A percentile compares a stretch with the other conserved stretches of the same genome.
phyloP scores from a whole-genome alignment of 495 filamentous ascomycete species.

The Pseudomonodictys pantanalensis region DNA sequence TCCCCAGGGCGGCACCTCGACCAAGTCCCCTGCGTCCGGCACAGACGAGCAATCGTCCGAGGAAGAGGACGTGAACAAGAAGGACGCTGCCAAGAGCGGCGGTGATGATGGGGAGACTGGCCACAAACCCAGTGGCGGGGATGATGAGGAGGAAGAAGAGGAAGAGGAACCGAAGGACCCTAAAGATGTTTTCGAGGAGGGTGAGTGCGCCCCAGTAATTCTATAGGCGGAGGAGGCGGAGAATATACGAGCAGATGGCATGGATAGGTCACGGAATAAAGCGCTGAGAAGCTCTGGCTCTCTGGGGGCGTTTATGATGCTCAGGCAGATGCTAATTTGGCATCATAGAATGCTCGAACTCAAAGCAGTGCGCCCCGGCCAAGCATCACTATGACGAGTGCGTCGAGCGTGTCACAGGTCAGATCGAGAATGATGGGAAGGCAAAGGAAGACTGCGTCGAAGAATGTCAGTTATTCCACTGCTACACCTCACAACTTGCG shows the following conservation, averaged over 20 bases:
- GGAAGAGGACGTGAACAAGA: conserved; percentile 39
- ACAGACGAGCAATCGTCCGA: conserved; percentile 37
- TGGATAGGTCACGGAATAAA: neutral
- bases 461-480: conserved; percentile 71
- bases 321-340: conserved; percentile 5
- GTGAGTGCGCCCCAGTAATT: conserved; percentile 55
- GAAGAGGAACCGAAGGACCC: conserved; percentile 86
- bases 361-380: conserved; percentile 73
- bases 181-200: conserved; percentile 86
- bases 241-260: neutral
- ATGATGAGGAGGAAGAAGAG: conserved; percentile 76
- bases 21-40: conserved; percentile 31
- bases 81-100: conserved; percentile 29
- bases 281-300: neutral
- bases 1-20: conserved; percentile 36
- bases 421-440: conserved; percentile 63
- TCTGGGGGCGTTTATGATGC: neutral
- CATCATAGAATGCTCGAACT: conserved; percentile 75
- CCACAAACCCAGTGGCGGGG: conserved; percentile 40
- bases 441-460: conserved; percentile 94
- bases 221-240: neutral
- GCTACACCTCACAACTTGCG: neutral
- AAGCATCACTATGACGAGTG: conserved; percentile 99
- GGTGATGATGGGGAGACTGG: conserved; percentile 22
- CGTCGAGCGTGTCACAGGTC: conserved; percentile 81